These are phyloP conservation scores for Sphaerosporella brunnea DNA, from an alignment of 495 filamentous ascomycete genomes.

Conservation along the genomic window DNA sequence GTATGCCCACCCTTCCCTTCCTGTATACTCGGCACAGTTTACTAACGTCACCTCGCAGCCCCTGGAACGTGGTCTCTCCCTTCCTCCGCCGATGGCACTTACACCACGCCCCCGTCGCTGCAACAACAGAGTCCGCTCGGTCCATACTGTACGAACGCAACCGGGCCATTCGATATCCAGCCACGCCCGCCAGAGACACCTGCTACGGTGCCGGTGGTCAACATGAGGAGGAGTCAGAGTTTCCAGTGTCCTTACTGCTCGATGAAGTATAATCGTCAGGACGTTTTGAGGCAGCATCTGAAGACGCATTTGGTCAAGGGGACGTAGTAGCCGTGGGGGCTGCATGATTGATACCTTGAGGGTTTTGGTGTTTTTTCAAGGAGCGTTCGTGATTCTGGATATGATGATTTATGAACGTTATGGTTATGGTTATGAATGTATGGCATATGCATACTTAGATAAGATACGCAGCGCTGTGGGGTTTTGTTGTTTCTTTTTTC, in stretches of 20 bases:
- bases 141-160: not conserved
- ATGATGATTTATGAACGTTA: no score
- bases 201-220: not conserved
- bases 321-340: no score
- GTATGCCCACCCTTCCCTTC: not conserved
- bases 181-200: constrained; percentile 1
- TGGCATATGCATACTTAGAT: no score
- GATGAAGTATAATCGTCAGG: not conserved
- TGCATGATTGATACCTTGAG: no score
- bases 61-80: not conserved
- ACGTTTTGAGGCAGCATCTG: constrained; percentile 4
- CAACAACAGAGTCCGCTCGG: not conserved
- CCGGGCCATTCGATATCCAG: not conserved
- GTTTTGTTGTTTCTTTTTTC: no score
- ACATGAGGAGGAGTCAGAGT: not conserved
- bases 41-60: not conserved
- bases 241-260: constrained; percentile 3
- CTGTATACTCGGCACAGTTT: not conserved
- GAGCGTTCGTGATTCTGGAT: no score
- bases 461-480: no score
- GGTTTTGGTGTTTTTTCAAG: no score
- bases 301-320: constrained; percentile 3
- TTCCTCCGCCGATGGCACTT: not conserved
- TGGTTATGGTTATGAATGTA: no score
- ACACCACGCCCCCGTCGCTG: not conserved